Percentiles rank a stretch among this genome's conserved stretches.
phyloP scores from a whole-genome alignment of 2,329 filamentous ascomycete genomes.

The Trichophyton verrucosum region DNA sequence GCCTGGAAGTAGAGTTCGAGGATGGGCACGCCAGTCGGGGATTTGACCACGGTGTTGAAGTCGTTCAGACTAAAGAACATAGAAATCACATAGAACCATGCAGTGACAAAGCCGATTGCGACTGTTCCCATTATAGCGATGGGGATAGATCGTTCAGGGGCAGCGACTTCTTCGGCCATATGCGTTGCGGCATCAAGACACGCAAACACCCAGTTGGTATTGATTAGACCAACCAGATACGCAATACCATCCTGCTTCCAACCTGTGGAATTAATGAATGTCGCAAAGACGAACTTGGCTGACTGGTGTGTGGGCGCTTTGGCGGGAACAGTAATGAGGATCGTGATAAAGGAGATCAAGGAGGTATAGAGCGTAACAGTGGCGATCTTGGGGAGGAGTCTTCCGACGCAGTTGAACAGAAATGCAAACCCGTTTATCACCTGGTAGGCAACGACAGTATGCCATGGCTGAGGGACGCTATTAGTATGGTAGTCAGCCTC shows the following conservation, averaged over 20 bases:
- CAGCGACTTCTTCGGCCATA: constrained; percentile 39
- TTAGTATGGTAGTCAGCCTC: neutral
- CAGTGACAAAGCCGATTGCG: constrained; percentile 38
- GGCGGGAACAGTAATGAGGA: constrained; percentile 38
- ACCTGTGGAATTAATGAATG: constrained; percentile 41
- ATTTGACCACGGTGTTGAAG: constrained; percentile 30
- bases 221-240: constrained; percentile 42
- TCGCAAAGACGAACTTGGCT: constrained; percentile 40
- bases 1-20: constrained; percentile 38
- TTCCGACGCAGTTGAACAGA: constrained; percentile 38
- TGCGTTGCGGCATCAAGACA: constrained; percentile 41
- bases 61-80: constrained; percentile 41
- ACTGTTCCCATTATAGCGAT: constrained; percentile 41
- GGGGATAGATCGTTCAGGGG: constrained; percentile 37
- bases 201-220: constrained; percentile 40
- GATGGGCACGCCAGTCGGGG: constrained; percentile 36
- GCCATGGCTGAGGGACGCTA: constrained; percentile 25
- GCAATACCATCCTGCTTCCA: constrained; percentile 37
- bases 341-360: constrained; percentile 37
- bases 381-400: constrained; percentile 28
- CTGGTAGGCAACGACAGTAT: constrained; percentile 35
- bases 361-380: constrained; percentile 36
- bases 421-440: constrained; percentile 38
- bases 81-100: constrained; percentile 37
- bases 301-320: constrained; percentile 33